These are phyloP conservation scores for Vicia villosa DNA, from an alignment of 306 rosid genomes.

Conservation along the genomic window DNA sequence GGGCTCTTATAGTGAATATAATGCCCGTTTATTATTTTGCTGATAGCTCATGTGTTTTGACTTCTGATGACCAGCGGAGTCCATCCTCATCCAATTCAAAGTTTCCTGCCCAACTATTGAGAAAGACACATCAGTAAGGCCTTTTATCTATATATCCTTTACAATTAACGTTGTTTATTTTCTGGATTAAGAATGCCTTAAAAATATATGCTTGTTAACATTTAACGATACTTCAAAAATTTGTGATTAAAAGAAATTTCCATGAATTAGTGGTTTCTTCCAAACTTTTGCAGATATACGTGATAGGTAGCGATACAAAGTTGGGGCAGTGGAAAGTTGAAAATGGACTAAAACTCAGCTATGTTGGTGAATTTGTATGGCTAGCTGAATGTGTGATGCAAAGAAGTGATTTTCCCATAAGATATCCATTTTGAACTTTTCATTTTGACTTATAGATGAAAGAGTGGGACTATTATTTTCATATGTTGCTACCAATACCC, in stretches of 20 bases:
- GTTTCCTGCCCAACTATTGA: conserved; percentile 75
- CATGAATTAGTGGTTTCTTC: conserved; percentile 29
- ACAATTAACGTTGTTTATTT: conserved; percentile 28
- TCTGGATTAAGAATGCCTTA: conserved; percentile 25
- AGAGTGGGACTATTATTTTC: conserved; percentile 26
- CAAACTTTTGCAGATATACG: conserved; percentile 60
- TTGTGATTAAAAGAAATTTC: conserved; percentile 29
- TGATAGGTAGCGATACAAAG: conserved; percentile 68
- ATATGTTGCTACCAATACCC: conserved; percentile 10
- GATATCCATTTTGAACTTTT: conserved; percentile 65
- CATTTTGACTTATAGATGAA: conserved; percentile 23
- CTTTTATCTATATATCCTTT: conserved; percentile 27
- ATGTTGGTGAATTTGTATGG: conserved; percentile 81
- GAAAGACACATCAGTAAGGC: conserved; percentile 69
- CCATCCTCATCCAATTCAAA: conserved; percentile 70
- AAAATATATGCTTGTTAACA: conserved; percentile 18
- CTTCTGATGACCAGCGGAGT: conserved; percentile 53
- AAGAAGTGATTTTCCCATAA: conserved; percentile 68
- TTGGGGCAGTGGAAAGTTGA: conserved; percentile 82
- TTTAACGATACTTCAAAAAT: conserved; percentile 1
- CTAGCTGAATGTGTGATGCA: conserved; percentile 72
- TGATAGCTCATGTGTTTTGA: conserved; percentile 31
- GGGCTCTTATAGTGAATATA: conserved; percentile 16
- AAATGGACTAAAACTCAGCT: conserved; percentile 74
- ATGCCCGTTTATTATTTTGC: conserved; percentile 30